Base-by-base conservation (phyloP, 306 rosid species). In the Dicorynia guianensis region DNA sequence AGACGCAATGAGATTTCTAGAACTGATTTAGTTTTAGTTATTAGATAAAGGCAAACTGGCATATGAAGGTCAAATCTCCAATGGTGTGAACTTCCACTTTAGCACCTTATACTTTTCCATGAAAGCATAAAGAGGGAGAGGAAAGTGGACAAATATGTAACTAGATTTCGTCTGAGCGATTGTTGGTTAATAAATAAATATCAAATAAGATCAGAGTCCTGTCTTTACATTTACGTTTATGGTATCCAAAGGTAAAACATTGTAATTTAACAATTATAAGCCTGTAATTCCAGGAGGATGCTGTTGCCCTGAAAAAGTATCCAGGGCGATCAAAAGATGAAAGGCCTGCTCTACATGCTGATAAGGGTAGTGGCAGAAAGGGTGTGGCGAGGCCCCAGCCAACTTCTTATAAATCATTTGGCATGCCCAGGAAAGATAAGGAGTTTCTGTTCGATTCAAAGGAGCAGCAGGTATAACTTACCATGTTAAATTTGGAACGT, bases 391-490 rank as follows among this genome's bases (percentile, higher is more conserved):
- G 75, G 46, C 63, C 82, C 25, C 91, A 69, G 67, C 44, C 92
- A 11, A 34, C 76, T 46, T 77, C 92, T 66, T 86, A 59, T 62
- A 92, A 89, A 81, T 34, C 91, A 17, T 83, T 80, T 73, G 93
- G 95, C 44, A 54, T 78, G 72, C 85, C 88, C 54, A 81, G 75
- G 69, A 95, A 83, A 71, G 93, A 87, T 75, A 94, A 83, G 74
- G 96, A 92, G 53, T 58, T 79, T 46, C 11, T 57, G 10, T 73
- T 67, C 35, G 92, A 89, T 62, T 61, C 82, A 67, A 86, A 83
- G 76, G 96, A 92, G 65, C 88, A 85, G 56, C 89, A 86, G 96
- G 98, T 92, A 84, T 36, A 63, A 35, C 78, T 50, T 34, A 35
- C 33, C 14, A 34, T 25, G 10, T 44, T 54, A 20, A 7, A 6